phyloP scores from a whole-genome alignment of 305 asterid genomes.

The Fraxinus velutina region DNA sequence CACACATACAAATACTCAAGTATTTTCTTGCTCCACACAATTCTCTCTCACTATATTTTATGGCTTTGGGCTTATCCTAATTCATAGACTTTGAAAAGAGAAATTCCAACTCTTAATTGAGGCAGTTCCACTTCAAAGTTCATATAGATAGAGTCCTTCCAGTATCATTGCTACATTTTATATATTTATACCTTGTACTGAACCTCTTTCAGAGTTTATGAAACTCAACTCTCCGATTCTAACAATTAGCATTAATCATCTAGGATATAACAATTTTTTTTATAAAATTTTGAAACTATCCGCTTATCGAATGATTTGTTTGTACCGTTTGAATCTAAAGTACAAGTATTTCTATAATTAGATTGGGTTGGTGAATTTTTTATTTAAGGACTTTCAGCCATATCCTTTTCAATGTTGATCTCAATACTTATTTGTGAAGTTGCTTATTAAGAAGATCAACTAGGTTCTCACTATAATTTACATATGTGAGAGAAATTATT shows the following conservation, averaged over 20 bases:
- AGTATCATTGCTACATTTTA: not conserved
- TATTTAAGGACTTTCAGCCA: not conserved
- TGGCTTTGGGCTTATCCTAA: not conserved
- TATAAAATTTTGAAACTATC: not conserved
- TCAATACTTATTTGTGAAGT: not conserved
- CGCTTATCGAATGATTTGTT: not conserved
- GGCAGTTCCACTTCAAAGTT: not conserved
- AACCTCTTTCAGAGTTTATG: not conserved
- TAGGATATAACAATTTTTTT: not conserved
- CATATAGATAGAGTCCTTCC: not conserved
- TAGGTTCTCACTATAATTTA: not conserved
- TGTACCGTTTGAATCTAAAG: not conserved
- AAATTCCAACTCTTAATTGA: not conserved
- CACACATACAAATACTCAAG: not conserved
- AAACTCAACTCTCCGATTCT: not conserved
- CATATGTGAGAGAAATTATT: not conserved
- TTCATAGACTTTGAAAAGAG: not conserved
- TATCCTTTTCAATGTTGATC: not conserved
- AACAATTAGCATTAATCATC: not conserved
- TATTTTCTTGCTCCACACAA: not conserved
- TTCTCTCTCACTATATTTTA: not conserved
- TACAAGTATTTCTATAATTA: too few relatives aligned
- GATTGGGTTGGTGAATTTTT: not conserved
- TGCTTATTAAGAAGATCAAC: not conserved
- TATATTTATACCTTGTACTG: not conserved